Evolutionary conservation across 2,329 filamentous ascomycete species (phyloP), one percentile per base, ranked within the genome.

Genomic region (Tetracladium maxilliforme): DNA sequence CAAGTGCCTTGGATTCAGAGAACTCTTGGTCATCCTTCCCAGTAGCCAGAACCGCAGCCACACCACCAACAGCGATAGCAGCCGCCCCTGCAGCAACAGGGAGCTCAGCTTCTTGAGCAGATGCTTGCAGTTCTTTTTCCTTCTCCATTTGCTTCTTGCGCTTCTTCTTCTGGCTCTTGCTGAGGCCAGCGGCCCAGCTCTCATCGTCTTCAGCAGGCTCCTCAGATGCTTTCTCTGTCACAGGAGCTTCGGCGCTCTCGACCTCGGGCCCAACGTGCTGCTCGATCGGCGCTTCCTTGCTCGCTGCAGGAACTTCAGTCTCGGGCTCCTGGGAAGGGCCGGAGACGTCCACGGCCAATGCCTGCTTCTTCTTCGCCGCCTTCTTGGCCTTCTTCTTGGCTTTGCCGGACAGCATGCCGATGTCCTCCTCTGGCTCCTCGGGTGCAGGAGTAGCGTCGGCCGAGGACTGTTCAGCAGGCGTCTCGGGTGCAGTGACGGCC

Each of bases 301-400:
- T n/a, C n/a, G n/a, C n/a, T n/a, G n/a, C 12, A 9, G 21, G 21
- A 9, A 23, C 9, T 12, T 9, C 9, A 9, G 12, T 8, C 21
- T 14, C 12, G 21, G 21, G 21, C 21, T 23, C 12, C 8, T 9
- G n/a, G n/a, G n/a, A n/a, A n/a, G n/a, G n/a, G n/a, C 18, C 8
- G 14, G 27, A 16, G 14, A 21, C 14, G 10, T 26, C 19, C 14
- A 24, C 16, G 10, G 22, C 13, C 16, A 30, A 29, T 10, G 22
- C 40, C 32, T 58, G 58, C 44, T 55, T 61, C 17, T 40, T 42
- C 39, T 57, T 60, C 36, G 55, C 59, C 20, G 49, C 27, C 26
- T 42, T 50, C 37, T 49, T 51, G 22, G 35, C 33, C 30, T 47
- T 49, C 38, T 43, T 47, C 14, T 10, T 23, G 9, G 21, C 10